Conservation (phyloP, 306 rosid genomes). For the Malus asiatica region DNA sequence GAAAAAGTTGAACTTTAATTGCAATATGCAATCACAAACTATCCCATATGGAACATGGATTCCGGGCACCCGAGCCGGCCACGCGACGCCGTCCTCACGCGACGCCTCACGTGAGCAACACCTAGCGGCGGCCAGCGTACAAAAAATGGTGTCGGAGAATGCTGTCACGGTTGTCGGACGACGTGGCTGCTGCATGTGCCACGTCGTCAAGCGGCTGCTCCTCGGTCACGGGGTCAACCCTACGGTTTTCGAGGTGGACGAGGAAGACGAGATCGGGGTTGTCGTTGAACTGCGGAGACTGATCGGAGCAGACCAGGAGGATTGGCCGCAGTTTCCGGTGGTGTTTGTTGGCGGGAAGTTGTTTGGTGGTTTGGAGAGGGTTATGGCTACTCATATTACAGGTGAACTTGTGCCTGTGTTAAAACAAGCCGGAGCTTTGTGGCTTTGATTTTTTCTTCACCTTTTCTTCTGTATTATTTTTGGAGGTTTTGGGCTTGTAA, state of each 20-base stretch:
- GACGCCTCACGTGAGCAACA: neutral
- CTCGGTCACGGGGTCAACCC: constrained; percentile 87
- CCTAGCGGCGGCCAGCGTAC: neutral
- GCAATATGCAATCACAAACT: constrained; percentile 61
- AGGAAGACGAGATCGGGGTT: constrained; percentile 38
- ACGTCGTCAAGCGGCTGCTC: constrained; percentile 58
- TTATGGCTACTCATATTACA: constrained; percentile 81
- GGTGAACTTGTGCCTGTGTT: constrained; percentile 82
- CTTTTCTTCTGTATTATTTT: neutral
- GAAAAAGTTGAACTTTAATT: neutral
- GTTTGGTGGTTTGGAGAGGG: constrained; percentile 86
- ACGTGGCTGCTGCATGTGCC: constrained; percentile 86
- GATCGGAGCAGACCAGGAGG: neutral
- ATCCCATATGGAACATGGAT: constrained; percentile 52
- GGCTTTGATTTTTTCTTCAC: constrained; percentile 48
- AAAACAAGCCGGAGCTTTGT: constrained; percentile 85
- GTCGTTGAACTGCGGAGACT: constrained; percentile 21
- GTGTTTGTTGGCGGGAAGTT: constrained; percentile 84
- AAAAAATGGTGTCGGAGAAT: constrained; percentile 46
- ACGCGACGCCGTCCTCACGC: neutral
- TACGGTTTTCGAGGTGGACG: constrained; percentile 55
- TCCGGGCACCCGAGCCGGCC: neutral
- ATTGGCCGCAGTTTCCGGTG: constrained; percentile 55
- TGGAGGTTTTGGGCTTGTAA: neutral
- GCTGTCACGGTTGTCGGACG: constrained; percentile 64